Percentiles rank a stretch among this genome's conserved stretches.
These are phyloP conservation scores for Fusarium aywerte DNA, from an alignment of 2,329 filamentous ascomycete species.

Conservation along the genomic window DNA sequence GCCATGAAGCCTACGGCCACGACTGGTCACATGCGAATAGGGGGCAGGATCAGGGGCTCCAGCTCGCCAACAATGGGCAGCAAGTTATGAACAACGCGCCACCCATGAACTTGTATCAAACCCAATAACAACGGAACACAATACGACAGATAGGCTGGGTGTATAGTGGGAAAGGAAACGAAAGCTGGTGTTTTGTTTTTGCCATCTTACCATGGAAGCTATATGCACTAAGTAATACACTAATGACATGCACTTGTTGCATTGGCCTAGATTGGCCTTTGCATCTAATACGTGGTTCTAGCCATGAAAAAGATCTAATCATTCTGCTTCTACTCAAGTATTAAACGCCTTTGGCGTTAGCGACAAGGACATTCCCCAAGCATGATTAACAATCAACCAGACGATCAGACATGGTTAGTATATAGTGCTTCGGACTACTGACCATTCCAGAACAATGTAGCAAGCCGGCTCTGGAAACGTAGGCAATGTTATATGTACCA, in stretches of 20 bases:
- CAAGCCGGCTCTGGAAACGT: neutral
- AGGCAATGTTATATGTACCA: neutral
- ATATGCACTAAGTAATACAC: neutral
- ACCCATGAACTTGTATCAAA: conserved; percentile 27
- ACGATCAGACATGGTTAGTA: neutral
- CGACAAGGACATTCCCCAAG: neutral
- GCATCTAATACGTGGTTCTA: neutral
- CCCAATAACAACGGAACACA: conserved; percentile 10
- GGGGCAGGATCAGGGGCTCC: conserved; percentile 20
- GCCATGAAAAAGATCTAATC: neutral
- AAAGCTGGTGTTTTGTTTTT: neutral
- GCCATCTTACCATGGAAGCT: neutral
- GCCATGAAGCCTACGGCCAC: conserved; percentile 50
- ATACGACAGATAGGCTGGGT: neutral
- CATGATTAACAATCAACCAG: neutral
- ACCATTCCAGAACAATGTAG: neutral
- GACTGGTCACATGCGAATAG: conserved; percentile 50
- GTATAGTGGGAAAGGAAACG: neutral
- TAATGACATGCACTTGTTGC: conserved; percentile 7
- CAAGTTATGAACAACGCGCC: conserved; percentile 23
- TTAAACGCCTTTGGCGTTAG: neutral
- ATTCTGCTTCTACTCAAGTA: neutral
- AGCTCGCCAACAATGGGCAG: conserved; percentile 17
- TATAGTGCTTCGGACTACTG: neutral
- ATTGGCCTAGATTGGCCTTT: neutral